Base-by-base conservation (phyloP, 805 yeast species). In the Wickerhamiella allomyrinae region DNA sequence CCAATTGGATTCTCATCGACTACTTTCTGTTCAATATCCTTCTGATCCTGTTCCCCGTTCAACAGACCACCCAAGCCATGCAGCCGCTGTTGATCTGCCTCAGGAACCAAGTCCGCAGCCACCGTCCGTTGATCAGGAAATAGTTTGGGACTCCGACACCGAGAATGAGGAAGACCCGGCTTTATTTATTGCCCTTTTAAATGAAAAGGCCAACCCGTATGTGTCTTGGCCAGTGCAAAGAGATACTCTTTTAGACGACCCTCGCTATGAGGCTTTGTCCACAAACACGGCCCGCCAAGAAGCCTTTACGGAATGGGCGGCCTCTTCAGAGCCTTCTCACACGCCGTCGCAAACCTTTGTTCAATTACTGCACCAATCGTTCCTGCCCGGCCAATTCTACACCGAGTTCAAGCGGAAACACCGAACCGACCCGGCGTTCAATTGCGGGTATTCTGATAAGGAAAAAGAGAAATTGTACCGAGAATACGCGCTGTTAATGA, bases 181-280 rank as follows among this genome's bases (percentile, higher is more conserved):
- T 2, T 33, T 11, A 23, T 73, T 73, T 47, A 42, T 52, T 5
- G 45, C 52, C 7, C 48, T 74, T 29, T 56, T 75, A 8, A 53
- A 54, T 3, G 58, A 51, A 19, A 21, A 54, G 0, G 45, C 70
- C 9, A 65, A 73, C 48, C 73, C 76, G 0, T 69, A 53, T 43
- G 59, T 68, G 2, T 49, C 68, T 0, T 76, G 78, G 79, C 67
- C 66, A 5, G 46, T 55, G 1, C 76, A 72, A 52, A 56, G 67
- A 9, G 49, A 53, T 10, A 61, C 60, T 39, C 47, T 75, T 0
- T 57, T 63, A 1, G 46, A 58, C n/a, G 74, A 74, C 45, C 65
- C 68, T 4, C 47, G 64, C 10, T 74, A 63, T 49, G 54, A 59
- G 20, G 41, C 45, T 1, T 44, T 71, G 15, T 57, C 58, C 7